Base-by-base conservation (phyloP, 1,284 basidiomycete genomes). In the Neolentinus lepideus region DNA sequence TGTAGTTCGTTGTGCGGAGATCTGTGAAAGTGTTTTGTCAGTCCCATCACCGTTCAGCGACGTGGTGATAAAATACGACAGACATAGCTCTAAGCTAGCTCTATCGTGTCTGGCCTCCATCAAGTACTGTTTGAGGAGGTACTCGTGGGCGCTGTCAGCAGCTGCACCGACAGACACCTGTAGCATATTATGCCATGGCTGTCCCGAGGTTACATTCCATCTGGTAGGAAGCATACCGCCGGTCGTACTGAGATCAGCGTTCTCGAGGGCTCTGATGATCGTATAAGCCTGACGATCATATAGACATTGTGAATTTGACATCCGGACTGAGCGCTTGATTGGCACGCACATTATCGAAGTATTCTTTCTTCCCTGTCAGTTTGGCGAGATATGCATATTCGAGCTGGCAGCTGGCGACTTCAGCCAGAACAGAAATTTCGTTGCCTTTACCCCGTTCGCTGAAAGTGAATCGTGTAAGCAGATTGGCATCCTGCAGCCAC, bases 121-220 rank as follows among this genome's bases (percentile, higher is more conserved):
- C 10, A 90, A 69, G 66, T 81, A 88, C 57, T 86, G 81, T 63
- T 90, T 90, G 36, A 90, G 75, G 21, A 88, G 75, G 63, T 90
- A 90, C 65, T 91, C 88, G 56, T 90, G 83, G 1, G 78, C 80
- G 61, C 87, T 89, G 60, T 90, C 87, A 2, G 84, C 83, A 48
- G 72, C 74, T 0, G 77, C 81, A 14, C 87, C 87, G 3, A 86
- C 78, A 0, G 83, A 84, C 21, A 85, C 24, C 31, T 54, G 52
- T n/a, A 29, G 6, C 35, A 54, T n/a, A 12, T n/a, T 22, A 47
- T 72, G 66, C 51, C 50, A 57, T 0, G 80, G 76, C 52, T 63
- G 57, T 4, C 76, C 79, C 1, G 67, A 64, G 4, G 66, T 62
- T 2, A 79, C 57, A 59, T 78, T 72, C 81, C 81, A 85, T 38